phyloP scores from a whole-genome alignment of 805 yeast genomes.

The fission yeast (Schizosaccharomyces pombe) region DNA sequence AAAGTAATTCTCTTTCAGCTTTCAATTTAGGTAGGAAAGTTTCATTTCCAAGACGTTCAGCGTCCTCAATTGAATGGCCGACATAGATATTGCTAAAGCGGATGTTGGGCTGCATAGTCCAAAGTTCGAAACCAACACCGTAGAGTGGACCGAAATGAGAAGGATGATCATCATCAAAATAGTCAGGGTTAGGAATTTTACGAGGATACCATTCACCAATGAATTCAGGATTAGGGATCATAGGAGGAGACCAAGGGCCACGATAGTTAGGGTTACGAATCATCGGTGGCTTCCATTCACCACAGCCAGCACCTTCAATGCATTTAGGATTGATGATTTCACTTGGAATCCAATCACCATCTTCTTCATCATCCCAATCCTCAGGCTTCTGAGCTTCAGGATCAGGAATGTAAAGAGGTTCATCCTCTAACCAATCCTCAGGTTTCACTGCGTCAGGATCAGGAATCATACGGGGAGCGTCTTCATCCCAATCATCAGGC shows the following conservation, averaged over 20 bases:
- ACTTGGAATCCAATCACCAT: slow-evolving; percentile 67
- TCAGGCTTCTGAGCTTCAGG: slow-evolving; percentile 45
- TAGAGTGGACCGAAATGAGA: slow-evolving; percentile 44
- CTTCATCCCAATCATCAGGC: slow-evolving; percentile 73
- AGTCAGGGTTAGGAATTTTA: slow-evolving; percentile 44
- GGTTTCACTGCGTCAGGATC: slow-evolving; percentile 54
- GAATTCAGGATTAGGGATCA: slow-evolving; percentile 49
- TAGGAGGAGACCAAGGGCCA: slow-evolving; percentile 60
- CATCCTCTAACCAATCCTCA: slow-evolving; percentile 53
- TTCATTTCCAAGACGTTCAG: slow-evolving; percentile 57
- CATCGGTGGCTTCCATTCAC: slow-evolving; percentile 49
- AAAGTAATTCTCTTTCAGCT: slow-evolving; percentile 13
- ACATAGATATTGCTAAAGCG: slow-evolving; percentile 64
- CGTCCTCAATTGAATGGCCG: slow-evolving; percentile 67
- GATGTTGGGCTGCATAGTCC: slow-evolving; percentile 62
- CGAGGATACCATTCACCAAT: slow-evolving; percentile 60
- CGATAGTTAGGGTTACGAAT: slow-evolving; percentile 44
- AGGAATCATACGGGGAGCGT: slow-evolving; percentile 34
- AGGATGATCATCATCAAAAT: slow-evolving; percentile 33
- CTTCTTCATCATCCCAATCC: slow-evolving; percentile 76
- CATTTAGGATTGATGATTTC: slow-evolving; percentile 53
- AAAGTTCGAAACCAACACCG: slow-evolving; percentile 67
- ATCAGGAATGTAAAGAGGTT: slow-evolving; percentile 35
- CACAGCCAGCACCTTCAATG: slow-evolving; percentile 42
- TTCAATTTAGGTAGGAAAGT: slow-evolving; percentile 29